Conservation (phyloP, 1,139 yeast species). For the Pneumocystis canis region DNA sequence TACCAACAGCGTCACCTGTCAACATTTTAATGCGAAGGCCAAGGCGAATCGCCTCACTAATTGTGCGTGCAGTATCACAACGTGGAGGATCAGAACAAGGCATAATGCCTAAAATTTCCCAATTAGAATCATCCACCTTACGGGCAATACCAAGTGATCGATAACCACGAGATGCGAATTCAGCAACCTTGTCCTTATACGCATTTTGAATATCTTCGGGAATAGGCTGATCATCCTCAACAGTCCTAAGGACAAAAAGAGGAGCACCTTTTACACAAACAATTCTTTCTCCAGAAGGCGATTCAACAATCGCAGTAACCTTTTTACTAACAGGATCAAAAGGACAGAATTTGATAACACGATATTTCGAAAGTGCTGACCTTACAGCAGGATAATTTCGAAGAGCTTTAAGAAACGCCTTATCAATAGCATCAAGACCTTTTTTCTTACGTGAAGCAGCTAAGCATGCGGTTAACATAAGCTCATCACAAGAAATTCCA, state of each 20-base stretch:
- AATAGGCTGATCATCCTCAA: slow-evolving; percentile 53
- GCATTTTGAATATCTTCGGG: slow-evolving; percentile 49
- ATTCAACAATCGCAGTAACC: slow-evolving; percentile 54
- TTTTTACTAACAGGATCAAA: slow-evolving; percentile 61
- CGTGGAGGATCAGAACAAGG: slow-evolving; percentile 67
- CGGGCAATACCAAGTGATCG: slow-evolving; percentile 63
- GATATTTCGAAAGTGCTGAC: slow-evolving; percentile 49
- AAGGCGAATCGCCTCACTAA: slow-evolving; percentile 48
- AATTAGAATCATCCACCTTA: slow-evolving; percentile 56
- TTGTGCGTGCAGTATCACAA: slow-evolving; percentile 57
- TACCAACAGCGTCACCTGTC: slow-evolving; percentile 66
- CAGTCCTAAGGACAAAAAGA: slow-evolving; percentile 53
- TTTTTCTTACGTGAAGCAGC: slow-evolving; percentile 98
- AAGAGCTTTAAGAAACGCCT: slow-evolving; percentile 88
- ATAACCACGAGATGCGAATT: slow-evolving; percentile 61
- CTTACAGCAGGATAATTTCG: slow-evolving; percentile 46
- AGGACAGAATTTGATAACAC: slow-evolving; percentile 53
- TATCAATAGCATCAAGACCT: slow-evolving; percentile 96
- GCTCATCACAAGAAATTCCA: slow-evolving; percentile 95
- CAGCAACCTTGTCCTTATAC: slow-evolving; percentile 58
- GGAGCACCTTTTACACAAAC: slow-evolving; percentile 64
- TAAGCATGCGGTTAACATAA: slow-evolving; percentile 94
- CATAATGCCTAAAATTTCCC: slow-evolving; percentile 62
- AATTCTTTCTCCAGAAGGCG: slow-evolving; percentile 53
- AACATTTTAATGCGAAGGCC: slow-evolving; percentile 59